Evolutionary conservation across 2,329 filamentous ascomycete genomes (phyloP).

Genomic region (Phialophora verrucosa): DNA sequence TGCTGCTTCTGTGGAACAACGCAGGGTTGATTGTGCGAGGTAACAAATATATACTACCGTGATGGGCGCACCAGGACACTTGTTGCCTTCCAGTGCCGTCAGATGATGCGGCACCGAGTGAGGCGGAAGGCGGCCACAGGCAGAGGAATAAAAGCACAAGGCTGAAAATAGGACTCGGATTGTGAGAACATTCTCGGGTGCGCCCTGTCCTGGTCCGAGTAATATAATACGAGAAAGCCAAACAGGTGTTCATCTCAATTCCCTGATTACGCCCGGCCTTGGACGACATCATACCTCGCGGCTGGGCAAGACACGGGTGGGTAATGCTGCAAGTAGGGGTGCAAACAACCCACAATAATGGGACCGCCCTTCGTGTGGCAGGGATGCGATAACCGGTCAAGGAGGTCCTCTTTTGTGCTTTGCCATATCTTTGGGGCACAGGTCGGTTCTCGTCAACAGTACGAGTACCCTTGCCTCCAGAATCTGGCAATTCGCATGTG

Average conservation of each 20-base stretch:
- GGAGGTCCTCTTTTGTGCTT: background rate
- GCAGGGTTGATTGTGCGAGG: background rate
- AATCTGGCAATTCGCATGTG: background rate
- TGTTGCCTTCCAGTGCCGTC: slow-evolving; percentile 1
- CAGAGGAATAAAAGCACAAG: background rate
- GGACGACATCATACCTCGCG: slow-evolving; percentile 28
- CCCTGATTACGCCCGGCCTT: slow-evolving; percentile 23
- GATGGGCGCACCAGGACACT: background rate
- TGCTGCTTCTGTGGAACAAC: background rate
- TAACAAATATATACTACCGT: background rate
- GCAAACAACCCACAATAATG: background rate
- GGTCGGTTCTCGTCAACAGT: background rate
- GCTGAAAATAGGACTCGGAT: background rate
- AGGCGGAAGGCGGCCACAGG: slow-evolving; percentile 7
- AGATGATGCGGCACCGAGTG: background rate
- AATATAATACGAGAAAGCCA: slow-evolving; percentile 6
- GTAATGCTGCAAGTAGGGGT: background rate
- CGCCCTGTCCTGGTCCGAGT: background rate
- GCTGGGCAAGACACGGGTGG: slow-evolving; percentile 17
- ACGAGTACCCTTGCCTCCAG: background rate
- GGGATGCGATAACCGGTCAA: slow-evolving; percentile 6
- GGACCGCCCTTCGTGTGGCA: background rate
- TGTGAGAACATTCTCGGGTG: background rate
- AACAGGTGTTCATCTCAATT: slow-evolving; percentile 10
- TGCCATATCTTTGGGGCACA: background rate